Conservation (phyloP, 2,329 filamentous ascomycete species). For the Neodidymelliopsis sp. region DNA sequence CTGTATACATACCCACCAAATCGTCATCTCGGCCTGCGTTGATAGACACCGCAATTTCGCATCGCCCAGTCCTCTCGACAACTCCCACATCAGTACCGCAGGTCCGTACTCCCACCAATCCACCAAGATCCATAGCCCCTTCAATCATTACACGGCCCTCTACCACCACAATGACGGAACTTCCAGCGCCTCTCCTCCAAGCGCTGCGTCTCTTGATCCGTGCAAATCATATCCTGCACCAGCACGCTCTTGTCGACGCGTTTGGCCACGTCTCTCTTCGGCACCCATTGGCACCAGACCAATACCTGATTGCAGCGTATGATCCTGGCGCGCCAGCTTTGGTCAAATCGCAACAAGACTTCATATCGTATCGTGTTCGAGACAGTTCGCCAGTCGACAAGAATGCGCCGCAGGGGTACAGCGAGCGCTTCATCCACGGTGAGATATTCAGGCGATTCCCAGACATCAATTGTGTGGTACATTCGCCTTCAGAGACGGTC, state of each 20-base stretch:
- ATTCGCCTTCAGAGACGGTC: slow-evolving; percentile 51
- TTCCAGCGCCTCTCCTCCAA: slow-evolving; percentile 25
- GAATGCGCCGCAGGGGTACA: slow-evolving; percentile 48
- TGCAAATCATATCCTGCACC: slow-evolving; percentile 59
- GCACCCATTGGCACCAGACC: slow-evolving; percentile 53
- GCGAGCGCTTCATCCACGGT: slow-evolving; percentile 55
- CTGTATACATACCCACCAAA: slow-evolving; percentile 14
- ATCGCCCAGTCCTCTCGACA: slow-evolving; percentile 4
- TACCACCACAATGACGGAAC: slow-evolving; percentile 6
- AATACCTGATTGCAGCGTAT: slow-evolving; percentile 59
- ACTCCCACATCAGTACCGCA: slow-evolving; percentile 13
- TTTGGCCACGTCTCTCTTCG: slow-evolving; percentile 63
- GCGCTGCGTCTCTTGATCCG: slow-evolving; percentile 34
- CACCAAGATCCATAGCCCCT: slow-evolving; percentile 8
- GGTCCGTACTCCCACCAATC: slow-evolving; percentile 4
- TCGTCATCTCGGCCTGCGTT: background rate
- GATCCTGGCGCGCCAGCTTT: slow-evolving; percentile 55
- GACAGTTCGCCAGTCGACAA: slow-evolving; percentile 54
- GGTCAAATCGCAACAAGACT: slow-evolving; percentile 53
- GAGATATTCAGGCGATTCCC: slow-evolving; percentile 50
- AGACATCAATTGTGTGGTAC: slow-evolving; percentile 51
- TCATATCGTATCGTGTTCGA: slow-evolving; percentile 57
- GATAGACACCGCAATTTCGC: background rate
- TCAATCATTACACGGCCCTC: slow-evolving; percentile 4
- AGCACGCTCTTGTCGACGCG: slow-evolving; percentile 59